Evolutionary conservation across 2,329 filamentous ascomycete species (phyloP), one percentile per base, ranked within the genome.

Genomic region (Raffaelea arxii): DNA sequence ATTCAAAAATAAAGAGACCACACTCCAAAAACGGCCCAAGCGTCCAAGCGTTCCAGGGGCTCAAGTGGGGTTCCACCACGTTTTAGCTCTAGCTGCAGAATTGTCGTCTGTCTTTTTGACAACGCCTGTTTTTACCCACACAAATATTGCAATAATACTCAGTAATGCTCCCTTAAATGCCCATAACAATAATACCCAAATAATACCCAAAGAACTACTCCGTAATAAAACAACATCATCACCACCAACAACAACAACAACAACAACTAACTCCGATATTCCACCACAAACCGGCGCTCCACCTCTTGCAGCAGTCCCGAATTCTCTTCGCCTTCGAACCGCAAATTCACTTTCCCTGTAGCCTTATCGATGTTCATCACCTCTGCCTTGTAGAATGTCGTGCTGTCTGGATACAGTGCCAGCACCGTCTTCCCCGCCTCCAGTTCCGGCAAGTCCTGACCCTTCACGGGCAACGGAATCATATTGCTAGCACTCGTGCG

Each of bases 371-470:
- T 81, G 30, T 81, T 81, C 65, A 86, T 84, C 9, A 91, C 86
- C 55, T 89, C 84, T 2, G 86, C 86, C 59, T 85, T 82, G 62
- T 92, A 92, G 56, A 92, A 91, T 0, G 85, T 90, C 1, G 86
- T 90, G 1, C 86, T 91, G 55, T 88, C 82, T 0, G 86, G 86
- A 58, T 92, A 92, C 48, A 88, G 68, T 0, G 86, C 86, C 48
- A 91, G 69, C 9, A 91, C 86, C 40, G 80, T 77, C 59, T 83
- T 86, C 39, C 84, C 83, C 35, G 76, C 65, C 30, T 84, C 77
- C 48, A 84, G 75, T 36, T 84, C 71, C 4, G 73, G 65, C 16
- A 83, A 67, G 64, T 78, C 51, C 63, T 68, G 53, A 60, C 68
- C 59, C 53, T 69, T 58, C 52, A 76, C 71, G 2, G 86, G 82